Evolutionary conservation across 345 rosid genomes (phyloP), one percentile per base, ranked within the genome.

Genomic region (Bruguiera parviflora): DNA sequence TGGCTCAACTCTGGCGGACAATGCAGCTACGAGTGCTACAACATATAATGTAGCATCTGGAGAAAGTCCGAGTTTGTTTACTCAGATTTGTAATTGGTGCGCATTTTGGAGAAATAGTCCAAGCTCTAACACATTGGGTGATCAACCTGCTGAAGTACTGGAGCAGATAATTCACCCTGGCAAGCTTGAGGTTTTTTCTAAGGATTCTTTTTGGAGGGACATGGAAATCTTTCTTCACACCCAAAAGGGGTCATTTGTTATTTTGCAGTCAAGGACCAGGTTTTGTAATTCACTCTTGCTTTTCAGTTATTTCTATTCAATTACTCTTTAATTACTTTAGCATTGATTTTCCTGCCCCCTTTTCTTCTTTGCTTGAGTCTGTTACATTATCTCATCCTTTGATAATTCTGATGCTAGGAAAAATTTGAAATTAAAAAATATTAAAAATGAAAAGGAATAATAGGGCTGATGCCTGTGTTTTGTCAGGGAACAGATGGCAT

Each of bases 181-280:
- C 67, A 77, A 63, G 66, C 81, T 71, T 77, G 78, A 77, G 53
- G 7, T 73, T 24, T 87, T 89, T 78, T 72, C 71, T 2, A 63
- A 75, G 55, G 80, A 82, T 72, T 76, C 78, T 8, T 83, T 87
- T 68, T 86, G 96, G 97, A 71, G 68, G 13, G 86, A 84, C 21
- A 51, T 89, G 79, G 85, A 87, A 67, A 78, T 83, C 66, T 91
- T 86, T 77, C 66, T 89, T 57, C 53, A 75, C 71, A 79, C 92
- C 28, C 71, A 76, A 43, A 78, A 69, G 73, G 98, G 92, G 66
- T 85, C 78, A 8, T 71, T 49, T 46, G 20, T 75, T 77, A 82
- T 89, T 66, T 21, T 84, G 59, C 80, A 73, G 75, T 85, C 96
- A 25, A 83, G 37, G 68, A 89, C 88, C 80, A 91, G 98, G 98